Base-by-base conservation (phyloP, 352 stramenopile species). In the Vaucheria bursata region DNA sequence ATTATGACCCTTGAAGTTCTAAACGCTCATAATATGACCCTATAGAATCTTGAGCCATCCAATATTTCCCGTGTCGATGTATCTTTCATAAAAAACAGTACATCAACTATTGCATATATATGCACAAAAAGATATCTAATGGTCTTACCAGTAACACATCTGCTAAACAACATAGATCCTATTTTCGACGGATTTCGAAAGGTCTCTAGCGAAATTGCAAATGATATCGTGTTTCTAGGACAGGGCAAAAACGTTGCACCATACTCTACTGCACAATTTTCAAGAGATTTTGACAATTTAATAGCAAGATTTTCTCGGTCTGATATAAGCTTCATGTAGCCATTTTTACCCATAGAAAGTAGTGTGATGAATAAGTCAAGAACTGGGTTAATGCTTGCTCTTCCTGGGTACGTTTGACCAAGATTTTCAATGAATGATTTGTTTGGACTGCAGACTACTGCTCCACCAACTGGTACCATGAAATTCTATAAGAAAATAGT, bases 301-400 rank as follows among this genome's bases (percentile, higher is more conserved):
- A 75, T 59, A 8, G 88, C 84, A 0, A 96, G 83, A 4, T 83
- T 77, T 74, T 95, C 94, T 36, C 95, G 90, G 53, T 97, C 86
- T 0, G 89, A 79, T 12, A 98, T 87, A 50, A 98, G 73, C 39
- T 84, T 69, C 33, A 87, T 88, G 75, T 96, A 98, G 5, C 93
- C 93, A 40, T 89, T 87, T 75, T 92, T 66, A 37, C 95, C 95
- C 90, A 99, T 97, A 40, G 94, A 94, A n/a, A 99, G 88, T 74
- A 99, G 91, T 0, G 95, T 99, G 84, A 98, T 97, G 84, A 99
- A 98, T 38, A 99, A 90, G 88, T 99, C 95, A 8, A 98, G 84
- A 65, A 93, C 91, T 0, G 95, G 94, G 1, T 92, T 89, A 52
- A 91, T 92, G 69, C 90, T 97, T n/a, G 95, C 96, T 59, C 96